phyloP scores from a whole-genome alignment of 2,329 filamentous ascomycete species.

The Whalleya microplaca region DNA sequence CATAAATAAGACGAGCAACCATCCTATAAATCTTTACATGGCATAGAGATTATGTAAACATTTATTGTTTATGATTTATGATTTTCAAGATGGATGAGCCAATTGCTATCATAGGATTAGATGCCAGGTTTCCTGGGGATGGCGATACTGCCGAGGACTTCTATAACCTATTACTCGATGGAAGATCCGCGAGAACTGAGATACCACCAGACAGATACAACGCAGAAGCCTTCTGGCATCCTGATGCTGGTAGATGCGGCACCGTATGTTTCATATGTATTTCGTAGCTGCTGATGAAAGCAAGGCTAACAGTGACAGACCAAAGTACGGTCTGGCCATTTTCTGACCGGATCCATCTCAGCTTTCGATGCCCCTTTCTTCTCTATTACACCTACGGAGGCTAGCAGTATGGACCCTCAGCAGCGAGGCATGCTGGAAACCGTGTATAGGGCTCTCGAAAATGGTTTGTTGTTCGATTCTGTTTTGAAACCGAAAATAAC shows the following conservation, averaged over 20 bases:
- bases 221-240: conserved; percentile 37
- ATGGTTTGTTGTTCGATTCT: conserved; percentile 1
- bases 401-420: conserved; percentile 21
- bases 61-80: conserved; percentile 1
- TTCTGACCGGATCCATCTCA: conserved; percentile 16
- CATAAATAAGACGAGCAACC: too few relatives aligned
- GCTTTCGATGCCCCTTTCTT: conserved; percentile 27
- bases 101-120: conserved; percentile 34
- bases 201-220: conserved; percentile 37
- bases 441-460: conserved; percentile 23
- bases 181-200: conserved; percentile 32
- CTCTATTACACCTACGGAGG: conserved; percentile 25
- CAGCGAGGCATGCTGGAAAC: conserved; percentile 21
- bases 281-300: not conserved
- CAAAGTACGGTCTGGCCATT: conserved; percentile 23
- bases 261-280: conserved; percentile 24
- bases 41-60: not conserved
- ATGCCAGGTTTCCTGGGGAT: conserved; percentile 34
- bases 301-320: conserved; percentile 5
- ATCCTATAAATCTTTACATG: too few relatives aligned
- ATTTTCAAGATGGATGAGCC: conserved; percentile 22
- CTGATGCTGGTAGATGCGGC: conserved; percentile 32
- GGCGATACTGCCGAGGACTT: conserved; percentile 32
- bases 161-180: conserved; percentile 34
- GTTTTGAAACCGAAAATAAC: not conserved